Percentiles rank a stretch among this genome's conserved stretches.
Conservation (phyloP, 768 basidiomycete genomes). For the Tylopilus rubrobrunneus region DNA sequence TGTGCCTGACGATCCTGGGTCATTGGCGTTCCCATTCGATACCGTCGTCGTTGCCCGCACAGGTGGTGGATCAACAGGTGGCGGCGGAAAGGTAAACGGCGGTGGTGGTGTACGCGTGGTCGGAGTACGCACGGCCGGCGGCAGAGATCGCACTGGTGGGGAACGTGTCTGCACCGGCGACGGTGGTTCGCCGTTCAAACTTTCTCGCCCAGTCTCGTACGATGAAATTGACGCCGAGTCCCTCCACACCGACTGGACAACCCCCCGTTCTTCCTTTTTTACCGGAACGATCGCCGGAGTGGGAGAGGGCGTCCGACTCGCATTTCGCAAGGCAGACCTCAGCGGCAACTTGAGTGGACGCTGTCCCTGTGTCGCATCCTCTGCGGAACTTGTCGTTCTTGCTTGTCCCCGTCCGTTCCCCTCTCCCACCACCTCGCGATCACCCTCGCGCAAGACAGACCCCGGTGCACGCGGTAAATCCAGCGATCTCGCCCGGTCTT, state of each 20-base stretch:
- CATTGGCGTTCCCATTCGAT: neutral
- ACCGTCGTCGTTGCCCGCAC: neutral
- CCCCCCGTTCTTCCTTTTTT: neutral
- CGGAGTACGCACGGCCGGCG: neutral
- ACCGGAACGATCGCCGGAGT: neutral
- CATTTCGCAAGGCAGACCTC: conserved; percentile 57
- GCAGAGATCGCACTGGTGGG: neutral
- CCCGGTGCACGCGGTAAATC: conserved; percentile 23
- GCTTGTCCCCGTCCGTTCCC: neutral
- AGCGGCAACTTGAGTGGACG: conserved; percentile 48
- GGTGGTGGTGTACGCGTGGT: neutral
- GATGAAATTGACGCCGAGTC: conserved; percentile 43
- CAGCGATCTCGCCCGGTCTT: conserved; percentile 19
- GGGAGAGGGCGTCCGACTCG: conserved; percentile 51
- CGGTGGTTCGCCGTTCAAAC: conserved; percentile 31
- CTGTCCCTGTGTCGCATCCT: neutral
- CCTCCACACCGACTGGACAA: neutral
- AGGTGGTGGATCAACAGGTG: conserved; percentile 10
- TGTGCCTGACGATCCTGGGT: conserved; percentile 8
- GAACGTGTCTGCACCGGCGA: neutral
- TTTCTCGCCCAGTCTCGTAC: conserved; percentile 65
- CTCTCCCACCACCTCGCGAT: neutral
- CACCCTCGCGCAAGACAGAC: conserved; percentile 3
- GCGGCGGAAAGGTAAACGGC: conserved; percentile 14
- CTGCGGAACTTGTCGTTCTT: neutral